Evolutionary conservation across 2,329 filamentous ascomycete species (phyloP).

Genomic region (Colletotrichum tabaci): DNA sequence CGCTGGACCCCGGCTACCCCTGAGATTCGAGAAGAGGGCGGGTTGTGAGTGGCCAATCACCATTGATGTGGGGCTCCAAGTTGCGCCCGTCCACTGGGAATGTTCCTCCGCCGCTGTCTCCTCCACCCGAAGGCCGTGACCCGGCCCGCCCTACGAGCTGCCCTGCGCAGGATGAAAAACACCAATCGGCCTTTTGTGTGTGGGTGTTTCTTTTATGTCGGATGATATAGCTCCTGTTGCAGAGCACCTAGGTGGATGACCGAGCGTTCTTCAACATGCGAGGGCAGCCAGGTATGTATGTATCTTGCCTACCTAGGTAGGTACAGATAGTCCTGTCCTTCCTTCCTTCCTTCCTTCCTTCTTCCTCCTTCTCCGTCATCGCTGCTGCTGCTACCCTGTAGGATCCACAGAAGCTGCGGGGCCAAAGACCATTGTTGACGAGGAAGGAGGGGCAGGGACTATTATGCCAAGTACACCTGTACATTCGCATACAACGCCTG

Average conservation of each 20-base stretch:
- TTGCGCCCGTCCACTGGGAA: not conserved
- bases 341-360: not conserved
- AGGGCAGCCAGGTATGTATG: not conserved
- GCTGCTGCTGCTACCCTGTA: not conserved
- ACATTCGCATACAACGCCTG: too few relatives aligned
- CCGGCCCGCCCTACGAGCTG: slow-evolving; percentile 2
- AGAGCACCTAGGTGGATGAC: not conserved
- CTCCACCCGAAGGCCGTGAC: slow-evolving; percentile 4
- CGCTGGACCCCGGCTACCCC: slow-evolving; percentile 38
- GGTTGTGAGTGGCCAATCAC: slow-evolving; percentile 21
- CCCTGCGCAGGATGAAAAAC: not conserved
- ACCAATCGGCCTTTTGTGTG: not conserved
- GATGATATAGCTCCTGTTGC: not conserved
- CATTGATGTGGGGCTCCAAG: slow-evolving; percentile 14
- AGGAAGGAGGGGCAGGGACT: slow-evolving; percentile 9
- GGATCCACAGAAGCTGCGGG: slow-evolving; percentile 24
- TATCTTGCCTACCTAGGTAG: too few relatives aligned
- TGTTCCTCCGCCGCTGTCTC: slow-evolving; percentile 26
- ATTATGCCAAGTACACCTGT: not conserved
- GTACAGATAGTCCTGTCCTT: not conserved
- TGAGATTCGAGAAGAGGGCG: slow-evolving; percentile 10
- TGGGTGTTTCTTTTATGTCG: not conserved
- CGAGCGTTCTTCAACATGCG: slow-evolving; percentile 1
- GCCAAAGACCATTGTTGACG: slow-evolving; percentile 1
- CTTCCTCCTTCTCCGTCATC: not conserved